phyloP scores from a whole-genome alignment of 2,329 filamentous ascomycete species.

The Penicillium rolfsii region DNA sequence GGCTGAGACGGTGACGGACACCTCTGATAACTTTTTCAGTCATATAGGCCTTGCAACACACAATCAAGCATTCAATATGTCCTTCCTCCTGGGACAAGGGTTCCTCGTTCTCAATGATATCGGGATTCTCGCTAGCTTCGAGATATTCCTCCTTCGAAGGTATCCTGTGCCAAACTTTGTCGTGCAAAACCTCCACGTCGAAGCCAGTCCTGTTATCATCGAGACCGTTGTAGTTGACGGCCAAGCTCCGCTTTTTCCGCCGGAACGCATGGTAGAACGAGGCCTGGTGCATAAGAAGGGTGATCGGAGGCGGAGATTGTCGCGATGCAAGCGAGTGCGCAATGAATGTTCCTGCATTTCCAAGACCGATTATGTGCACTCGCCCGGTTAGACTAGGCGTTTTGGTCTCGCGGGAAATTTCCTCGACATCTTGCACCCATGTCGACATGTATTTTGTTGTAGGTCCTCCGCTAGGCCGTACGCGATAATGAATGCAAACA shows the following conservation, averaged over 20 bases:
- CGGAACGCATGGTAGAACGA: conserved; percentile 42
- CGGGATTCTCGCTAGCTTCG: neutral
- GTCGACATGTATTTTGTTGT: conserved; percentile 29
- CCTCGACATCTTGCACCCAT: conserved; percentile 34
- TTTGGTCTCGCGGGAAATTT: conserved; percentile 25
- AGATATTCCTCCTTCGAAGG: conserved; percentile 2
- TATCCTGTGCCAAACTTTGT: conserved; percentile 37
- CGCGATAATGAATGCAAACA: conserved; percentile 16
- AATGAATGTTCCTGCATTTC: conserved; percentile 79
- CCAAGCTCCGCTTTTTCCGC: conserved; percentile 36
- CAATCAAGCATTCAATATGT: conserved; percentile 72
- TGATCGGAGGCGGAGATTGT: conserved; percentile 69
- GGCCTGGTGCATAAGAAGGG: conserved; percentile 72
- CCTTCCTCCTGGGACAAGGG: conserved; percentile 37
- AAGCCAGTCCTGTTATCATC: conserved; percentile 49
- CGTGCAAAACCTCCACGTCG: conserved; percentile 46
- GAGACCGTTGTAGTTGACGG: conserved; percentile 44
- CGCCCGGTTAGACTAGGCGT: conserved; percentile 46
- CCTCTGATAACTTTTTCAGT: conserved; percentile 68
- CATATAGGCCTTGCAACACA: conserved; percentile 73
- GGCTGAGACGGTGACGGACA: conserved; percentile 68
- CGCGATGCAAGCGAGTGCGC: conserved; percentile 70
- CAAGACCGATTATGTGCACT: conserved; percentile 77
- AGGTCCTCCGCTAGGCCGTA: conserved; percentile 2
- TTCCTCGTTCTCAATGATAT: conserved; percentile 12